Base-by-base conservation (phyloP, 1,284 basidiomycete genomes). In the Leccinum subfulvum region DNA sequence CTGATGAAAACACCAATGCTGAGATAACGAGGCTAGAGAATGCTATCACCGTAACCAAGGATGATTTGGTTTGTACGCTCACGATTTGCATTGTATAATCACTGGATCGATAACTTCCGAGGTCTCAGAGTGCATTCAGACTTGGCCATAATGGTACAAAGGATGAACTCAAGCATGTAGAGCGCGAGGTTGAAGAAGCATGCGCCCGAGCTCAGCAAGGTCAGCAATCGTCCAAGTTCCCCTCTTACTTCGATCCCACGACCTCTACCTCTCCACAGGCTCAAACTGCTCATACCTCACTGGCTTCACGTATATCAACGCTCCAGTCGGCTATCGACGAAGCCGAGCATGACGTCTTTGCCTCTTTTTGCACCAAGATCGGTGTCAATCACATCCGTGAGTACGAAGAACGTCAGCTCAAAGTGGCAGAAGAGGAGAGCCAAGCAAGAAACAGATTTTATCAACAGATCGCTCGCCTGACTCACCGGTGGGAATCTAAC, bases 391-490 rank as follows among this genome's bases (percentile, higher is more conserved):
- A 91, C 77, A 96, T 99, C 65, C 88, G 97, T 52, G 94, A 97
- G 66, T 99, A 98, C 75, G 97, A 99, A 77, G 91, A 94, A 73
- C 86, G 92, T 18, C 95, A 98, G 72, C 82, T 98, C 35, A 92
- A 90, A 73, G 84, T 92, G 23, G 92, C 92, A 1, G 88, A 94
- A 73, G 90, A 92, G 68, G 94, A 95, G 75, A 92, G 85, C 71
- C 92, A 93, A 68, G 93, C 92, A 3, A 81, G 93, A 61, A 79
- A 96, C 66, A 84, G 90, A 59, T 97, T 89, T 71, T 89, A 95
- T 65, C 91, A 90, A 11, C 95, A 98, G 75, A 90, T 96, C 61
- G 90, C 92, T 3, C 85, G 96, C 21, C 79, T 98, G 57, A 88
- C 84, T 3, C 93, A 97, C 76, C 93, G 95, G 94, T 95, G 74